Evolutionary conservation across 2,329 filamentous ascomycete species (phyloP).

Genomic region (Xylariaceae sp.): DNA sequence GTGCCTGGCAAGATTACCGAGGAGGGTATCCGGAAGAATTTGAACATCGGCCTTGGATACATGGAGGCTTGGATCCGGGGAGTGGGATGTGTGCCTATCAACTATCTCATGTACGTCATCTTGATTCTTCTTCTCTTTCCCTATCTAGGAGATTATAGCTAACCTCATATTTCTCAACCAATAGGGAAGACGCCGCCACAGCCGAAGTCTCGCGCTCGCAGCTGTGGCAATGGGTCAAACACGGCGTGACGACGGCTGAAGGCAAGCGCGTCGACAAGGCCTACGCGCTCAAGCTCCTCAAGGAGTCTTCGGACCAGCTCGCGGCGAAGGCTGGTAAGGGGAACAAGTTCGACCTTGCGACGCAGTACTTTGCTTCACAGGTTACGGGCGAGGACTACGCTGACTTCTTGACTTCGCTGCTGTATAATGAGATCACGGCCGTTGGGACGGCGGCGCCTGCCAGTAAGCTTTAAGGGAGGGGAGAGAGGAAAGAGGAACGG

Average conservation of each 20-base stretch:
- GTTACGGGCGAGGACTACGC: constrained; percentile 97
- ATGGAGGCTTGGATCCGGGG: constrained; percentile 99
- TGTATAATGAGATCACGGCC: constrained; percentile 35
- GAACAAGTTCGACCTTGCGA: constrained; percentile 87
- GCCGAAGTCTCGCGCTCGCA: constrained; percentile 93
- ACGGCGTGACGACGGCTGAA: constrained; percentile 71
- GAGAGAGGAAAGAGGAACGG: neutral
- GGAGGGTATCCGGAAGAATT: constrained; percentile 93
- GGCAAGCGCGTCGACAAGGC: constrained; percentile 91
- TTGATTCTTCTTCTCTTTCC: neutral
- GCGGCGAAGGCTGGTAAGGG: constrained; percentile 72
- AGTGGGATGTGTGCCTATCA: constrained; percentile 93
- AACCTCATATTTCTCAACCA: constrained; percentile 1
- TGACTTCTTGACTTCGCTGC: constrained; percentile 75
- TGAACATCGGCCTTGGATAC: constrained; percentile 93
- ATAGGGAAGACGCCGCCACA: constrained; percentile 86
- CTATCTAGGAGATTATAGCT: neutral
- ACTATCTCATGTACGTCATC: constrained; percentile 75
- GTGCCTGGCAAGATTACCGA: constrained; percentile 89
- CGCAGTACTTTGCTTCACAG: constrained; percentile 88
- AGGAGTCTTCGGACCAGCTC: constrained; percentile 78
- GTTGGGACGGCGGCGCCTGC: constrained; percentile 29
- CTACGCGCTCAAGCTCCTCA: constrained; percentile 80
- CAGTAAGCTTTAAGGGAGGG: constrained; percentile 26
- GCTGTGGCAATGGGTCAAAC: constrained; percentile 91